Evolutionary conservation across 306 rosid genomes (phyloP).

Genomic region (Inga laurina): DNA sequence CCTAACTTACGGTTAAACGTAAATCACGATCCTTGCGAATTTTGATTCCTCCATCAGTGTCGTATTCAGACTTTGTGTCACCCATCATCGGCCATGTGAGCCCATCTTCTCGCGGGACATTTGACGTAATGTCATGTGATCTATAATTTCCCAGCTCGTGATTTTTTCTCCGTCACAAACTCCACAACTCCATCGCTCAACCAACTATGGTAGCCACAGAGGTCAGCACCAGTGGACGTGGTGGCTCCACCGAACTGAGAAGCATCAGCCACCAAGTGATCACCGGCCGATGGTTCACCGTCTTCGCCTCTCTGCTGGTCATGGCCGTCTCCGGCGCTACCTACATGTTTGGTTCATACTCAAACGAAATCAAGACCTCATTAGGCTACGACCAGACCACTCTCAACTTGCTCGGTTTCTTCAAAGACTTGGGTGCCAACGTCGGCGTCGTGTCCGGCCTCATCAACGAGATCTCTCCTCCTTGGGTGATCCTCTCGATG

Average conservation of each 20-base stretch:
- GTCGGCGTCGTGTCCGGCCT: constrained; percentile 62
- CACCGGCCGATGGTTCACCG: constrained; percentile 71
- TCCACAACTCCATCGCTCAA: not conserved
- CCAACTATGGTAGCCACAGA: constrained; percentile 29
- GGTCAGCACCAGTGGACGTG: not conserved
- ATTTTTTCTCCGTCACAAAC: not conserved
- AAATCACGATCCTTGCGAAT: too few species aligned
- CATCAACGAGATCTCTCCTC: constrained; percentile 59
- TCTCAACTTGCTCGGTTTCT: constrained; percentile 74
- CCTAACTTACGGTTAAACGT: too few species aligned
- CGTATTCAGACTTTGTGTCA: too few species aligned
- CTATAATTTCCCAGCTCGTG: too few species aligned
- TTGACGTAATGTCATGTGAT: too few species aligned
- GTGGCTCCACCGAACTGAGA: constrained; percentile 14
- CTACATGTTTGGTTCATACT: constrained; percentile 67
- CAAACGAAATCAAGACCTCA: constrained; percentile 54
- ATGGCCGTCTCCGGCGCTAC: constrained; percentile 70
- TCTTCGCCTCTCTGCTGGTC: constrained; percentile 64
- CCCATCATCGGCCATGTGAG: too few species aligned
- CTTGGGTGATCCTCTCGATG: constrained; percentile 58
- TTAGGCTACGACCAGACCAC: constrained; percentile 76
- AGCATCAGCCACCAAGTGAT: constrained; percentile 36
- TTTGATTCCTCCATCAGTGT: too few species aligned
- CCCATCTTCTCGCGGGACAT: not conserved
- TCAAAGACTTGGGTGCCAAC: constrained; percentile 73